Evolutionary conservation across 768 basidiomycete species (phyloP).

Genomic region (Termitomyces sp.): DNA sequence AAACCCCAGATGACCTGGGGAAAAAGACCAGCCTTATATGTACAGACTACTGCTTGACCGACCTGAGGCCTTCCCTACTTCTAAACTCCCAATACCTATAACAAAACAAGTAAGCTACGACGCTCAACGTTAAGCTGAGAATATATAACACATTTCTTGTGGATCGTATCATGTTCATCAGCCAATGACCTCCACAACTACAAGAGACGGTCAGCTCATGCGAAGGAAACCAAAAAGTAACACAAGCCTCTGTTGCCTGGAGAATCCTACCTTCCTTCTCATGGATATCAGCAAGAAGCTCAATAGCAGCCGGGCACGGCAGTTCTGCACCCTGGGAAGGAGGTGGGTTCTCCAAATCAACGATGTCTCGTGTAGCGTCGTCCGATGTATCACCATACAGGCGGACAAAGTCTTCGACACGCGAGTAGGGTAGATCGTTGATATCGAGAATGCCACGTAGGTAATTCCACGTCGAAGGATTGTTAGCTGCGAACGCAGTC

Average conservation of each 20-base stretch:
- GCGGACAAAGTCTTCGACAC: too few relatives aligned
- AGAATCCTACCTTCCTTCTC: constrained; percentile 45
- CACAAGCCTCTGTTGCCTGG: constrained; percentile 45
- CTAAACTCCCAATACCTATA: constrained; percentile 73
- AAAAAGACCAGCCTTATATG: neutral
- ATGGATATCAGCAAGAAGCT: constrained; percentile 78
- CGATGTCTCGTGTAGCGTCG: too few relatives aligned
- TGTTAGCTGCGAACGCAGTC: constrained; percentile 69
- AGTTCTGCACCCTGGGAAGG: too few relatives aligned
- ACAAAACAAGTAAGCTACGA: neutral
- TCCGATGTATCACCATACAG: too few relatives aligned
- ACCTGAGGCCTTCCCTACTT: too few relatives aligned
- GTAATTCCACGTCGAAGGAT: constrained; percentile 97
- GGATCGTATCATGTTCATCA: constrained; percentile 64
- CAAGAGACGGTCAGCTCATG: neutral
- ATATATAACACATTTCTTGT: constrained; percentile 54
- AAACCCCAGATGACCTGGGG: too few relatives aligned
- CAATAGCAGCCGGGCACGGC: constrained; percentile 85
- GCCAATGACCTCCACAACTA: constrained; percentile 72
- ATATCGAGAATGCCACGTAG: too few relatives aligned
- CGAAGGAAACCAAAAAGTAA: neutral
- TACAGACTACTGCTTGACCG: constrained; percentile 2
- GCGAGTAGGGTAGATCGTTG: too few relatives aligned
- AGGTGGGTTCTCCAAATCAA: too few relatives aligned
- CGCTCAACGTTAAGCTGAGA: neutral